phyloP scores from a whole-genome alignment of 202 grass and related monocot species.

The Setaria italica region DNA sequence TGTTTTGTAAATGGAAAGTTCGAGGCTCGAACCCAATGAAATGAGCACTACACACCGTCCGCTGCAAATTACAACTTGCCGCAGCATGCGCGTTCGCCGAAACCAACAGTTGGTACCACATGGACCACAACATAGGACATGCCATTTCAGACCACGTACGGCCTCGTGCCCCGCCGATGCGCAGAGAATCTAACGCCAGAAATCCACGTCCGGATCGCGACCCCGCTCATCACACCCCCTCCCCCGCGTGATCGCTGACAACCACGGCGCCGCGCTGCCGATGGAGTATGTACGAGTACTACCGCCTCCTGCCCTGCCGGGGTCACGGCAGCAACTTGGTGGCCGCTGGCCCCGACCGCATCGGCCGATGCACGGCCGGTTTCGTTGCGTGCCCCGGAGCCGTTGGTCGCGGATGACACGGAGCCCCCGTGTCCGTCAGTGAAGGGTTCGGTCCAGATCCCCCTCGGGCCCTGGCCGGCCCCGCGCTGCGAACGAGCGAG shows the following conservation, averaged over 20 bases:
- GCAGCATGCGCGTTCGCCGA: background rate
- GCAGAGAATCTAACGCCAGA: background rate
- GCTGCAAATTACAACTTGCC: background rate
- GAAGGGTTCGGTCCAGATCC: constrained; percentile 10
- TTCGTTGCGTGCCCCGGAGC: background rate
- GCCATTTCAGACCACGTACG: background rate
- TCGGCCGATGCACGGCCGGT: background rate
- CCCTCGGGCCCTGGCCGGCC: background rate
- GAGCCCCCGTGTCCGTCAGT: constrained; percentile 35
- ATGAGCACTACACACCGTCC: too few relatives aligned
- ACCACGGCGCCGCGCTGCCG: too few relatives aligned
- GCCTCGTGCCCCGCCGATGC: background rate
- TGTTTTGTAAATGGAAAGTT: too few relatives aligned
- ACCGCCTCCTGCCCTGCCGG: background rate
- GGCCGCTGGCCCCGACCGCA: too few relatives aligned
- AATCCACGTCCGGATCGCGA: background rate
- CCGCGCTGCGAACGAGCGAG: background rate
- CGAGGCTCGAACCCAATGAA: too few relatives aligned
- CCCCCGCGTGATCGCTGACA: background rate
- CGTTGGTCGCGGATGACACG: constrained; percentile 37
- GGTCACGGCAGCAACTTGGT: background rate
- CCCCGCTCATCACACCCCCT: background rate
- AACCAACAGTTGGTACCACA: constrained; percentile 9
- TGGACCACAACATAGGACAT: constrained; percentile 20
- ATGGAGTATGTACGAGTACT: too few relatives aligned